Evolutionary conservation across 2,329 filamentous ascomycete species (phyloP).

Genomic region (Alternaria postmessia): DNA sequence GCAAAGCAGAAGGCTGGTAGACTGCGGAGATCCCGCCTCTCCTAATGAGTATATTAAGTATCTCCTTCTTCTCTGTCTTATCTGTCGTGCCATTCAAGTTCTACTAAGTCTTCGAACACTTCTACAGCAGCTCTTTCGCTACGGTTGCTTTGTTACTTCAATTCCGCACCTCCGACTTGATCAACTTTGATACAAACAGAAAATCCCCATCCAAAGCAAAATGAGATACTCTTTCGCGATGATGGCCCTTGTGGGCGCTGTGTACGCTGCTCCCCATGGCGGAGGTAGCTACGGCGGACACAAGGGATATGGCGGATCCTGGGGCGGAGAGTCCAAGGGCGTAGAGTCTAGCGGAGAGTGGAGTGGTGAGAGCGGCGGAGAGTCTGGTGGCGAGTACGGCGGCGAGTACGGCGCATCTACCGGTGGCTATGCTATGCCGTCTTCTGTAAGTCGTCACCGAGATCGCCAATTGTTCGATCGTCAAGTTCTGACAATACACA

Average conservation of each 20-base stretch:
- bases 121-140: slow-evolving; percentile 49
- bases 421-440: neutral
- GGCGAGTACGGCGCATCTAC: too few relatives aligned
- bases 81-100: slow-evolving; percentile 3
- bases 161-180: slow-evolving; percentile 32
- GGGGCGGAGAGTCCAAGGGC: neutral
- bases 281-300: slow-evolving; percentile 5
- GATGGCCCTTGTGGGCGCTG: slow-evolving; percentile 44
- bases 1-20: slow-evolving; percentile 31
- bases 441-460: neutral
- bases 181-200: slow-evolving; percentile 22
- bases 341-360: neutral
- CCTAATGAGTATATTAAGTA: slow-evolving; percentile 36
- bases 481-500: neutral
- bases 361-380: neutral
- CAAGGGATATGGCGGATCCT: neutral
- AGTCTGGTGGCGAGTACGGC: neutral
- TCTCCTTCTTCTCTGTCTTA: slow-evolving; percentile 23
- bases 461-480: neutral
- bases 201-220: slow-evolving; percentile 25
- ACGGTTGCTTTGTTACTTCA: slow-evolving; percentile 47
- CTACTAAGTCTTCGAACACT: neutral
- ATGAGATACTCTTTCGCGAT: slow-evolving; percentile 44
- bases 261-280: slow-evolving; percentile 29
- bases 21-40: slow-evolving; percentile 26